Base-by-base conservation (phyloP, 257 asterid genomes). In the Phtheirospermum japonicum region DNA sequence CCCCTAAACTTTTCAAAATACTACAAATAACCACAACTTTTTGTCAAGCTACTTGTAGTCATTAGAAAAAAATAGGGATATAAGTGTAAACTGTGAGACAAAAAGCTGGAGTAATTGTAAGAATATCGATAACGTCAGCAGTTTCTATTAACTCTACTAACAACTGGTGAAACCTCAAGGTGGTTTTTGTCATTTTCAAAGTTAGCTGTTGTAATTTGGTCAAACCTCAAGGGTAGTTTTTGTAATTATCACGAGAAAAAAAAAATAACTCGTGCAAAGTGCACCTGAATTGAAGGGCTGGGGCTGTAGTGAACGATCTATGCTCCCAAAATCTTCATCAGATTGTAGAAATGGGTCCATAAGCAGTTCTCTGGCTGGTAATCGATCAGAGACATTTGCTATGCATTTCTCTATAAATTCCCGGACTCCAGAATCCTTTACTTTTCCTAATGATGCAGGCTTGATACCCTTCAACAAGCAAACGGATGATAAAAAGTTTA, bases 391-490 rank as follows among this genome's bases (percentile, higher is more conserved):
- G 50, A 70, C 99, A 66, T 85, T 71, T 43, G 96, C 85, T 48
- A 89, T 87, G 79, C 99, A 89, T 71, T 87, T 93, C 68, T 89
- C 97, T 48, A 93, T 89, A 77, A 93, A 93, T 61, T 53, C 64
- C 23, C 82, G 78, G 31, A 93, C 95, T 13, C 54, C 86, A 40
- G 80, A 85, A 83, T 93, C 83, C 85, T 79, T 85, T 70, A 93
- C 95, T 71, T 93, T 89, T 65, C 61, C 79, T 64, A 93, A 70
- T 65, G 99, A 93, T 51, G 97, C 97, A 30, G 99, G 99, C 76
- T 87, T 93, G 71, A 89, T 79, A 69, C 99, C 99, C 99, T 93
- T 72, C 23, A 64, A 71, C 65, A 66, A 65, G 57, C 73, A 60
- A 64, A 58, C 9, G 63, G 58, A 49, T 54, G 67, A 59, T 28